Percentiles rank a stretch among this genome's conserved stretches.
phyloP scores from a whole-genome alignment of 208 protist genomes.

The Polymyxa betae region DNA sequence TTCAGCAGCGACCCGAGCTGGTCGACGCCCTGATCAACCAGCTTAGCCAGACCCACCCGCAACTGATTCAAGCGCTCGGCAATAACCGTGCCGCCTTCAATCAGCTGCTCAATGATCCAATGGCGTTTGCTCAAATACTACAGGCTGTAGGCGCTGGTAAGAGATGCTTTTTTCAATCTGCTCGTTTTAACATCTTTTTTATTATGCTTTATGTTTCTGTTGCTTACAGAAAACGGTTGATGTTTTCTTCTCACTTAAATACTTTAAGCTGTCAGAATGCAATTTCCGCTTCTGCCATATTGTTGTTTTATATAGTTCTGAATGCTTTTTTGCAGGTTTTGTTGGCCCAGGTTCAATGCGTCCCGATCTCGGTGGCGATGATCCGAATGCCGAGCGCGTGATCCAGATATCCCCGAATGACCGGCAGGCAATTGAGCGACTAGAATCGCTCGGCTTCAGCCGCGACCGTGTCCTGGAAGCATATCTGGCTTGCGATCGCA shows the following conservation, averaged over 20 bases:
- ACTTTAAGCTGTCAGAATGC: no score
- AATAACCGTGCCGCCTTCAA: not conserved
- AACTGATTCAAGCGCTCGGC: not conserved
- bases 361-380: not conserved
- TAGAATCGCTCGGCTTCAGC: constrained; percentile 45
- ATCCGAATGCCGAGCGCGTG: constrained; percentile 21
- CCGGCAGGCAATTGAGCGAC: constrained; percentile 47
- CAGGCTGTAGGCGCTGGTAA: not conserved
- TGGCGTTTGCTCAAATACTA: not conserved
- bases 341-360: not conserved
- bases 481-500: constrained; percentile 48
- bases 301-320: not conserved
- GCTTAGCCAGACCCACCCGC: not conserved
- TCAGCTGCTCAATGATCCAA: not conserved
- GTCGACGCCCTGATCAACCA: constrained; percentile 40
- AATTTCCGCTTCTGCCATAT: not conserved
- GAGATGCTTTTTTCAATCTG: no score
- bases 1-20: constrained; percentile 26
- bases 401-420: constrained; percentile 14
- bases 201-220: no score
- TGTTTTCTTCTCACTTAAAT: no score
- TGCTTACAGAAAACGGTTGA: no score
- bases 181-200: no score
- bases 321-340: not conserved
- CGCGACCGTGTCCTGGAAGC: constrained; percentile 42